Base-by-base conservation (phyloP, 306 rosid species). In the Sophora flavescens region DNA sequence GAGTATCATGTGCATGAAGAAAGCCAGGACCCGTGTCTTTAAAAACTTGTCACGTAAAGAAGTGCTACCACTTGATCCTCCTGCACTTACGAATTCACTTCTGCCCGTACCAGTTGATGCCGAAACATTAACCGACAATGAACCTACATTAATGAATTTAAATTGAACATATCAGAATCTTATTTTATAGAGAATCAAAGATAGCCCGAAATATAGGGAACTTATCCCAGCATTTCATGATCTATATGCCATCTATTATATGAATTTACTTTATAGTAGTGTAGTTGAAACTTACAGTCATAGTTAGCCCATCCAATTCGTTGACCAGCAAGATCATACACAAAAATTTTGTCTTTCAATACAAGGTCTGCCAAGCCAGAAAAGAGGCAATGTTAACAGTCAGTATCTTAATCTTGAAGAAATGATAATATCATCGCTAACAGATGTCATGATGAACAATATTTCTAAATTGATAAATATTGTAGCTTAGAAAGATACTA, bases 281-380 rank as follows among this genome's bases (percentile, higher is more conserved):
- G 60, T 66, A 9, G 17, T 30, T 35, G 67, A 78, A 79, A 90
- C 99, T 95, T 83, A 95, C 97, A 95, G 84, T 95, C 91, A 75
- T 92, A 95, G 82, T 88, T 82, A 5, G 91, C 69, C 99, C 99
- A 95, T 74, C 99, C 99, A 38, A 95, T 88, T 71, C 92, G 92
- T 78, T 85, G 92, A 69, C 85, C 77, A 50, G 82, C 92, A 75
- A 95, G 84, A 88, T 95, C 97, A 53, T 95, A 95, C 60, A 95
- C 91, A 41, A 95, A 78, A 30, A 92, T 90, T 84, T 86, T 88
- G 87, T 95, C 97, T 78, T 92, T 95, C 3, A 95, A 80, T 66
- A 92, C 93, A 64, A 95, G 93, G 81, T 95, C 99, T 95, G 96
- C 72, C 66, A 53, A 92, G 96, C 72, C 66, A 53, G 74, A 76